These are phyloP conservation scores for Parastagonospora nodorum DNA, from an alignment of 2,329 filamentous ascomycete species.

Conservation along the genomic window DNA sequence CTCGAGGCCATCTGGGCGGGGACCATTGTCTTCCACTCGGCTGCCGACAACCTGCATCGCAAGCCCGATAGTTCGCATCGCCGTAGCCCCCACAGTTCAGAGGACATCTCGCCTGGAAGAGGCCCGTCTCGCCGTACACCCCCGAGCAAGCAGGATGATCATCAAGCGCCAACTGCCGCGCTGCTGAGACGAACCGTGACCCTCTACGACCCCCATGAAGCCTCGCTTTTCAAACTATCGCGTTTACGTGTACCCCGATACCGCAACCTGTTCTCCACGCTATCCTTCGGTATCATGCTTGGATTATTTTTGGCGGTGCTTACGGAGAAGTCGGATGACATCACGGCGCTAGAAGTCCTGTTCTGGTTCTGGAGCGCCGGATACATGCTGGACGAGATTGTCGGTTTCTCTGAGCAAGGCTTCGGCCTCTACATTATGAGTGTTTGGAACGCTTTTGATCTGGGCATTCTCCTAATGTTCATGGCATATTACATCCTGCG, in stretches of 20 bases:
- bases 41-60: constrained; percentile 82
- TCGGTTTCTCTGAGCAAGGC: constrained; percentile 95
- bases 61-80: constrained; percentile 47
- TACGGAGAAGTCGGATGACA: constrained; percentile 72
- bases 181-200: constrained; percentile 74
- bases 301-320: constrained; percentile 85
- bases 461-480: constrained; percentile 84
- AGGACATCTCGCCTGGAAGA: constrained; percentile 32
- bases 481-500: constrained; percentile 89
- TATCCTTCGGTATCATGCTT: constrained; percentile 84
- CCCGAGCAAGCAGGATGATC: constrained; percentile 30
- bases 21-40: constrained; percentile 90
- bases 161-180: constrained; percentile 33
- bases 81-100: constrained; percentile 26
- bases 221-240: constrained; percentile 89
- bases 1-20: constrained; percentile 98
- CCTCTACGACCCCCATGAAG: constrained; percentile 87
- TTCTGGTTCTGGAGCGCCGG: constrained; percentile 99
- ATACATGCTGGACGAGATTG: constrained; percentile 94
- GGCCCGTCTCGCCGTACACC: constrained; percentile 38
- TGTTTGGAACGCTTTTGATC: constrained; percentile 95
- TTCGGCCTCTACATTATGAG: constrained; percentile 97
- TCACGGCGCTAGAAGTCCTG: constrained; percentile 81
- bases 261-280: constrained; percentile 84
- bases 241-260: constrained; percentile 89